Evolutionary conservation across 257 asterid species (phyloP), one percentile per base, ranked within the genome.

Genomic region (Gentiana macrophylla): DNA sequence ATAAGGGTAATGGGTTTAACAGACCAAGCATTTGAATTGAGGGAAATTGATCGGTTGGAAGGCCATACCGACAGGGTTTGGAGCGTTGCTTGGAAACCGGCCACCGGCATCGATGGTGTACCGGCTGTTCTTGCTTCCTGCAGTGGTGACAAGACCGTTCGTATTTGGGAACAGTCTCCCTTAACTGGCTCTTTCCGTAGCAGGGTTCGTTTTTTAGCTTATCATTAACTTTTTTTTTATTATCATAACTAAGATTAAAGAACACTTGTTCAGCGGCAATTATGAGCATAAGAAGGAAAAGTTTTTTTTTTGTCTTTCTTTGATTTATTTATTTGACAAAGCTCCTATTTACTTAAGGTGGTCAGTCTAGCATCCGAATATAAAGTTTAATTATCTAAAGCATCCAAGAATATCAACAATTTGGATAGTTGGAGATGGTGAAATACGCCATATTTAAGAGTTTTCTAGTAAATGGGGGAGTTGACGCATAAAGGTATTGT

Each of bases 51-150:
- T 67, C 77, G 37, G 66, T 89, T 92, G 36, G 82, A 80, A 71
- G 98, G 97, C 57, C 98, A 92, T 78, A 69, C 82, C 57, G 97
- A 85, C 66, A 81, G 80, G 84, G 97, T 88, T 71, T 92, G 95
- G 97, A 54, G 74, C 63, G 79, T 92, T 60, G 71, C 94, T 34
- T 92, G 97, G 97, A 85, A 84, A 64, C 97, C 94, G 58, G 72
- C 81, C 50, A 65, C 95, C 65, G 89, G 93, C 13, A 66, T 48
- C 56, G 73, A 67, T 55, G 94, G 95, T 41, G 74, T 72, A 43
- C 94, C 95, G 6, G 81, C 97, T 35, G 89, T 85, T 1, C 75
- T 92, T 32, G 97, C 97, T 61, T 92, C 99, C 47, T 88, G 94
- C 62, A 80, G 97, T 65, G 97, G 93, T 34, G 99, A 92, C 61